Base-by-base conservation (phyloP, 176 grass and related monocot genomes). In the Carex littledalei region DNA sequence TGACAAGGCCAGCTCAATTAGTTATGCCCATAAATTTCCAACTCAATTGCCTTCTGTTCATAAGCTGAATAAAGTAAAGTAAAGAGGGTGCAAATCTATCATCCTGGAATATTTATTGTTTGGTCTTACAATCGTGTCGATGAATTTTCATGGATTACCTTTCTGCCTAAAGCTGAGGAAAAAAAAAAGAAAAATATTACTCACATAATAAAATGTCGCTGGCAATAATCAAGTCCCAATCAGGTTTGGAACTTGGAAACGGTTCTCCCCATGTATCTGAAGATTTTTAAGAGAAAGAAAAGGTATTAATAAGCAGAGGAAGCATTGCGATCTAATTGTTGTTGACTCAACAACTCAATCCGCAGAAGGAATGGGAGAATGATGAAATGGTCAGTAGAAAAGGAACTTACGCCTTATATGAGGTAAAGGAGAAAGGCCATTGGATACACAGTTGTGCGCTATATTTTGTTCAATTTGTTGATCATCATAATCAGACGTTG, bases 171-270 rank as follows among this genome's bases (percentile, higher is more conserved):
- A 74, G 71, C 10, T 53, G 71, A 52, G 43, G 21, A 20, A 53
- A 76, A 5, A 0, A 0, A 17, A 43, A 37, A 63, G 8, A 59
- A 70, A 18, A 29, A 35, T 64, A 34, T 74, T 43, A 79, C 91
- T 89, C 84, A 95, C 95, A 98, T n/a, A 95, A 85, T 84, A 98
- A 68, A 81, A 98, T 98, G 24, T 98, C 95, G 35, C 95, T 98
- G 35, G 93, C 95, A 57, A 98, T 95, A 78, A 98, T 81, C 88
- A 98, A 89, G 55, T 94, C 90, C 93, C 93, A 95, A 61, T 92
- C 69, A 31, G 91, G 89, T 72, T 31, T 63, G 60, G 55, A 83
- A 89, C 74, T 80, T 34, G 95, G 93, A 88, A 98, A 98, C 5
- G 60, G 62, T 34, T 98, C 85, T 67, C 95, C 95, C 95, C 93